These are phyloP conservation scores for Dactylellina haptotyla DNA, from an alignment of 2,329 filamentous ascomycete genomes.

Conservation along the genomic window DNA sequence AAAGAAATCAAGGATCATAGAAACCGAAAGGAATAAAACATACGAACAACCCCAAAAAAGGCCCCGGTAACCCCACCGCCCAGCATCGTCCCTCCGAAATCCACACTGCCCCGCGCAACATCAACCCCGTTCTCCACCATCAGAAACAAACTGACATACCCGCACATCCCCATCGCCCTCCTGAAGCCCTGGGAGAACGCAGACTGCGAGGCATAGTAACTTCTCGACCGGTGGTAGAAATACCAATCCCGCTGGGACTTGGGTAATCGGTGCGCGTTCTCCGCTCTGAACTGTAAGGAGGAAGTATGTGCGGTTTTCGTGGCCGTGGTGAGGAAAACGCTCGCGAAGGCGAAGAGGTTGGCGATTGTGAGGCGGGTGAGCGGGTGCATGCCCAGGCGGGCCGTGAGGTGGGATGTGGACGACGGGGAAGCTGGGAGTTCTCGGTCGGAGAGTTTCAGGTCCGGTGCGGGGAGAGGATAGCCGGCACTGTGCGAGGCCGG, in stretches of 20 bases:
- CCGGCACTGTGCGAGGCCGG: slow-evolving; percentile 6
- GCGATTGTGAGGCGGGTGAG: slow-evolving; percentile 74
- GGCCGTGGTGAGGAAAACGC: slow-evolving; percentile 77
- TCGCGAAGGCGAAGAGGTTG: slow-evolving; percentile 70
- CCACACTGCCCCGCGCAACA: slow-evolving; percentile 70
- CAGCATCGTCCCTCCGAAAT: slow-evolving; percentile 81
- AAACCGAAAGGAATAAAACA: slow-evolving; percentile 17
- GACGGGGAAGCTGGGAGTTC: slow-evolving; percentile 56
- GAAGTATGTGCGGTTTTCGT: slow-evolving; percentile 77
- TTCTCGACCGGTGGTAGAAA: slow-evolving; percentile 98
- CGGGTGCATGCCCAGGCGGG: slow-evolving; percentile 71
- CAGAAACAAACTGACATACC: slow-evolving; percentile 45
- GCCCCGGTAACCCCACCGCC: slow-evolving; percentile 81
- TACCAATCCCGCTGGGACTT: slow-evolving; percentile 88
- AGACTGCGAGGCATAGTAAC: slow-evolving; percentile 83
- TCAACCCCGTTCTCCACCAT: slow-evolving; percentile 27
- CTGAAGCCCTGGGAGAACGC: slow-evolving; percentile 83
- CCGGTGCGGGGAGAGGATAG: slow-evolving; percentile 40
- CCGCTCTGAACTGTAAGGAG: slow-evolving; percentile 86
- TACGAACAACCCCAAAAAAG: slow-evolving; percentile 85
- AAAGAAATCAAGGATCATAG: too few species aligned
- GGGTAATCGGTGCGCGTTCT: slow-evolving; percentile 94
- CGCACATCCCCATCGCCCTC: slow-evolving; percentile 56
- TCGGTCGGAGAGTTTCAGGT: slow-evolving; percentile 55
- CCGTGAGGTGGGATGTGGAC: slow-evolving; percentile 33